A percentile compares a stretch with the other conserved stretches of the same genome.
phyloP scores from a whole-genome alignment of 257 asterid genomes.

The Ocimum tenuiflorum region DNA sequence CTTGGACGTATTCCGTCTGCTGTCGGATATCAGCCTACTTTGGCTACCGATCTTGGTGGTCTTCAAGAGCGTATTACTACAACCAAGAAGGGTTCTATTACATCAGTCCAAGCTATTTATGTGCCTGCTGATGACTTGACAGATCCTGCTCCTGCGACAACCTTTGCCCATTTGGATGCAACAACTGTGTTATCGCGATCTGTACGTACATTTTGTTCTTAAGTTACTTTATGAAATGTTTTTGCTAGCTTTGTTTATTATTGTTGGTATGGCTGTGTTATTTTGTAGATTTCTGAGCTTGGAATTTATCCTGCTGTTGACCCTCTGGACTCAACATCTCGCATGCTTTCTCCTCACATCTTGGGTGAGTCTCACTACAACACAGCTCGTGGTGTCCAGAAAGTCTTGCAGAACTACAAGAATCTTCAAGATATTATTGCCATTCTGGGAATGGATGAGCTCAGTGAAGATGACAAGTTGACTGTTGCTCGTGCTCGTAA shows the following conservation, averaged over 20 bases:
- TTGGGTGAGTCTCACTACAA: no score
- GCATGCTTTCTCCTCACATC: constrained; percentile 84
- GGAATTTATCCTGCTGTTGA: constrained; percentile 99
- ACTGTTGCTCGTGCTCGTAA: constrained; percentile 97
- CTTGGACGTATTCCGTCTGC: constrained; percentile 99
- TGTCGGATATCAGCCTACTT: constrained; percentile 62
- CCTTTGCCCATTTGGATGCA: constrained; percentile 99
- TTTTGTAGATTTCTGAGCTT: constrained; percentile 77
- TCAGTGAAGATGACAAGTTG: constrained; percentile 90
- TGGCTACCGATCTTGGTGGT: constrained; percentile 73
- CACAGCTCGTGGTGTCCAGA: constrained; percentile 56
- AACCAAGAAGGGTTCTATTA: constrained; percentile 88
- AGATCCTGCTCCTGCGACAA: constrained; percentile 98
- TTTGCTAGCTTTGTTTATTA: not conserved
- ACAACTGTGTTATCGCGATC: constrained; percentile 93
- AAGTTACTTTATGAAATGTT: not conserved
- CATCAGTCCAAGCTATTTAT: constrained; percentile 93
- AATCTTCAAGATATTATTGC: constrained; percentile 97
- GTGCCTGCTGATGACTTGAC: constrained; percentile 99
- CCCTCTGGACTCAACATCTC: no score
- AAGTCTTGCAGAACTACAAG: constrained; percentile 90
- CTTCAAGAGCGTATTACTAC: constrained; percentile 97
- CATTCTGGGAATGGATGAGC: constrained; percentile 95
- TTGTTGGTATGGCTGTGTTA: not conserved
- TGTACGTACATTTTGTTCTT: constrained; percentile 24